These are phyloP conservation scores for Areca catechu DNA, from an alignment of 176 grass and related monocot species.

Conservation along the genomic window DNA sequence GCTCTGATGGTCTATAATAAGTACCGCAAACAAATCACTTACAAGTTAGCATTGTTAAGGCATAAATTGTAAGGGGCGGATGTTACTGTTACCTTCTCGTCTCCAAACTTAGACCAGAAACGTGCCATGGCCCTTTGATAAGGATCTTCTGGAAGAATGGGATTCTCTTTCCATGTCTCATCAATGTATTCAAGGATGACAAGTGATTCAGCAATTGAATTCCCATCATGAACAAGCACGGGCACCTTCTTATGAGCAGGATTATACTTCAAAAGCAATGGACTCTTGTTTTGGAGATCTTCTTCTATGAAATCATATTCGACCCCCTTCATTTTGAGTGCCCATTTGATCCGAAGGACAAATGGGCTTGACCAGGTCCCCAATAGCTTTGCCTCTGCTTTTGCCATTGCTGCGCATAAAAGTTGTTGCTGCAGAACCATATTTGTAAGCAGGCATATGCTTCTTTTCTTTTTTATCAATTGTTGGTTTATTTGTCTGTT, in stretches of 20 bases:
- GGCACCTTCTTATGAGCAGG: slow-evolving; percentile 7
- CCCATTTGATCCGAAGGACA: background rate
- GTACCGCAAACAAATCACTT: too few relatives aligned
- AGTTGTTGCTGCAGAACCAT: too few relatives aligned
- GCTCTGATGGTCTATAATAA: too few relatives aligned
- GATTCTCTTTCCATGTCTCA: background rate
- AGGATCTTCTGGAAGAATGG: slow-evolving; percentile 1
- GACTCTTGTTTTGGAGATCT: slow-evolving; percentile 7
- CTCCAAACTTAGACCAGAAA: slow-evolving; percentile 4
- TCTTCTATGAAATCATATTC: slow-evolving; percentile 7
- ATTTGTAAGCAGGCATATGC: too few relatives aligned
- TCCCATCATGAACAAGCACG: background rate
- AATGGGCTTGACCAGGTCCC: background rate
- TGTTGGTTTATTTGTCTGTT: too few relatives aligned
- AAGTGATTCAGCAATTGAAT: slow-evolving; percentile 1
- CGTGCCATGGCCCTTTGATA: slow-evolving; percentile 3
- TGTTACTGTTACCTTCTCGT: background rate
- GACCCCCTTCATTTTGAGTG: slow-evolving; percentile 6
- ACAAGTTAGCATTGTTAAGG: too few relatives aligned
- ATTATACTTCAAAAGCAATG: slow-evolving; percentile 2
- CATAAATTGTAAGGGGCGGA: too few relatives aligned
- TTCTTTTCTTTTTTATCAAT: too few relatives aligned
- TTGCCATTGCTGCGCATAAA: too few relatives aligned
- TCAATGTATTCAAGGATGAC: slow-evolving; percentile 17
- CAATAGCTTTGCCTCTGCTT: background rate